phyloP scores from a whole-genome alignment of 148 eudicot genomes.

The Persicaria tinctoria region DNA sequence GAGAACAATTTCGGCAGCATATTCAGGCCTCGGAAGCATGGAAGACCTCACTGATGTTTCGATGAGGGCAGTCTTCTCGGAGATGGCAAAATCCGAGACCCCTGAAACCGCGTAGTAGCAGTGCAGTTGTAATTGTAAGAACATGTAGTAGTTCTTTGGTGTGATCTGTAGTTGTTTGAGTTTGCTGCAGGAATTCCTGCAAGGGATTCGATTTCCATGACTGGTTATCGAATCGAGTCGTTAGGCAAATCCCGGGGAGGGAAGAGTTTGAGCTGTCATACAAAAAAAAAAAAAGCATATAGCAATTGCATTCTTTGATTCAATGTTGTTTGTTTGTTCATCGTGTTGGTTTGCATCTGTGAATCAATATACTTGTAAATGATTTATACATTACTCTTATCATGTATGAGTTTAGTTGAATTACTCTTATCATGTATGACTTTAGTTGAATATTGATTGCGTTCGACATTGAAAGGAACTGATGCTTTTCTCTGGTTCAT shows the following conservation, averaged over 20 bases:
- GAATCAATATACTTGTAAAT: slow-evolving; percentile 5
- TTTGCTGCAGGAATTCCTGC: slow-evolving; percentile 6
- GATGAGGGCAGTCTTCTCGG: slow-evolving; percentile 82
- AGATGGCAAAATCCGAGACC: slow-evolving; percentile 56
- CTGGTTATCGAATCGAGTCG: background rate
- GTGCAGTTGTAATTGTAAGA: background rate
- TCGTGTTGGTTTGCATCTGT: background rate
- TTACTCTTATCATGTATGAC: background rate
- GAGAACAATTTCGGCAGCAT: slow-evolving; percentile 27
- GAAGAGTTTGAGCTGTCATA: slow-evolving; percentile 8
- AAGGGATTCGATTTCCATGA: background rate
- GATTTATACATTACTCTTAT: background rate
- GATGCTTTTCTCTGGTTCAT: background rate
- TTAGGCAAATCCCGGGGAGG: slow-evolving; percentile 1
- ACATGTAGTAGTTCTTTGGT: slow-evolving; percentile 2
- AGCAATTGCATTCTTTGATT: slow-evolving; percentile 8
- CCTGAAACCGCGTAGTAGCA: background rate
- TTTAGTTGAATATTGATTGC: background rate
- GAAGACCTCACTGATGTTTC: slow-evolving; percentile 68
- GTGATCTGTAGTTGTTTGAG: slow-evolving; percentile 2
- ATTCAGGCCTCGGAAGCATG: slow-evolving; percentile 26
- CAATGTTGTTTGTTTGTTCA: background rate
- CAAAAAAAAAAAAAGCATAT: slow-evolving; percentile 1
- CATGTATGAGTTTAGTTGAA: background rate
- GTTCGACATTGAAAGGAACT: background rate